These are phyloP conservation scores for Pseudocercospora musae DNA, from an alignment of 2,329 filamentous ascomycete genomes.

Conservation along the genomic window DNA sequence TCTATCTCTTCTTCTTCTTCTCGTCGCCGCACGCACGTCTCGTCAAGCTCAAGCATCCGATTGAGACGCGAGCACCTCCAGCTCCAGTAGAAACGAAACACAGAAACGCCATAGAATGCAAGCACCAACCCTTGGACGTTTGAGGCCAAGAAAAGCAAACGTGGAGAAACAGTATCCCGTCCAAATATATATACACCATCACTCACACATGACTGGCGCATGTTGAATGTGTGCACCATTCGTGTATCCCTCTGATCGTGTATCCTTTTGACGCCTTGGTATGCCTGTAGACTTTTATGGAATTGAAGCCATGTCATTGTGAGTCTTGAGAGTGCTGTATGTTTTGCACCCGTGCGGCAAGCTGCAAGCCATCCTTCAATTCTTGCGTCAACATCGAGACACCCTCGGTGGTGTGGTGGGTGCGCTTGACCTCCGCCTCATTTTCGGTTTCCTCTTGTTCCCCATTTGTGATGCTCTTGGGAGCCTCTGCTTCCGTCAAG, in stretches of 20 bases:
- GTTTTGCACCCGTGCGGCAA: slow-evolving; percentile 6
- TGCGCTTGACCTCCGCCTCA: not conserved
- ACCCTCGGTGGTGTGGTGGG: not conserved
- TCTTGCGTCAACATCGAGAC: slow-evolving; percentile 4
- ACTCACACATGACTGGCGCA: slow-evolving; percentile 9
- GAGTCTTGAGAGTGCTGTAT: not conserved
- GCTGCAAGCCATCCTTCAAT: not conserved
- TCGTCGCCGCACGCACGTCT: not conserved
- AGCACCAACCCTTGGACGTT: not conserved
- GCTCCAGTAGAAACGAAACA: slow-evolving; percentile 4
- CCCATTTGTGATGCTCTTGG: slow-evolving; percentile 7
- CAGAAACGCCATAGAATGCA: not conserved
- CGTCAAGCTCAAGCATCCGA: slow-evolving; percentile 17
- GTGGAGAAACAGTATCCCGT: not conserved
- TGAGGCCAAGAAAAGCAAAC: not conserved
- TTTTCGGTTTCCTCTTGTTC: not conserved
- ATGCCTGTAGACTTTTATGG: not conserved
- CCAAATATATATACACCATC: not conserved
- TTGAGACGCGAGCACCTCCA: slow-evolving; percentile 18
- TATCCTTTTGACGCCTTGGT: not conserved
- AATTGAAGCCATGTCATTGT: not conserved
- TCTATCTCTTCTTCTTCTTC: not conserved
- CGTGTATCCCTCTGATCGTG: not conserved
- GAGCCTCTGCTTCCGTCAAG: slow-evolving; percentile 54
- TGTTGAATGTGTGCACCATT: slow-evolving; percentile 9